These are phyloP conservation scores for Nakazawaea siamensis DNA, from an alignment of 805 yeast species.

Conservation along the genomic window DNA sequence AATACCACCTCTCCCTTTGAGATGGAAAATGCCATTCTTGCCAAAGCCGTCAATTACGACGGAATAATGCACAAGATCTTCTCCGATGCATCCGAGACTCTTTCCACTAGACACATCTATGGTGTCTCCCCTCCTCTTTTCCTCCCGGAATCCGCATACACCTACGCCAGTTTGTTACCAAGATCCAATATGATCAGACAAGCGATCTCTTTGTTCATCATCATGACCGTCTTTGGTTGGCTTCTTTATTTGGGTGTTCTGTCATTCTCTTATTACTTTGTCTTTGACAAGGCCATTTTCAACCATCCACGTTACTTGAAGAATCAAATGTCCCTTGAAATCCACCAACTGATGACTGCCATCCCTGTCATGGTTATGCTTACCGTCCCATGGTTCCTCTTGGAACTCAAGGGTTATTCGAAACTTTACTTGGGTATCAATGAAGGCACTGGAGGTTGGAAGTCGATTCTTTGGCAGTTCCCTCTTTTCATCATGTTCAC, in stretches of 20 bases:
- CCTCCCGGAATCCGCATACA: constrained; percentile 46
- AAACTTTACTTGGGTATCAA: constrained; percentile 60
- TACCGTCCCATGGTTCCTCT: constrained; percentile 85
- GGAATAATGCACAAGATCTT: constrained; percentile 11
- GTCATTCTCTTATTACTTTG: constrained; percentile 61
- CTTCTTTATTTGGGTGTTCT: constrained; percentile 72
- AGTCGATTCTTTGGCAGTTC: constrained; percentile 54
- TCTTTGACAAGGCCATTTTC: constrained; percentile 84
- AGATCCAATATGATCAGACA: constrained; percentile 74
- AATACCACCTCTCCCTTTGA: constrained; percentile 11
- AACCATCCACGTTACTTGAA: constrained; percentile 94
- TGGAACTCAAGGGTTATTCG: constrained; percentile 81
- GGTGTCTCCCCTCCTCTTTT: constrained; percentile 41
- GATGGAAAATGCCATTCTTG: constrained; percentile 2
- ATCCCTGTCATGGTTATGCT: constrained; percentile 84
- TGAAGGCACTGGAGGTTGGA: constrained; percentile 61
- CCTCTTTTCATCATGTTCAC: constrained; percentile 86
- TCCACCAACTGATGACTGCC: constrained; percentile 66
- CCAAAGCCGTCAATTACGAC: constrained; percentile 1
- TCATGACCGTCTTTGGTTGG: constrained; percentile 84
- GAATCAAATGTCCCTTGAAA: constrained; percentile 84
- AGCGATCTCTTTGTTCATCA: constrained; percentile 49
- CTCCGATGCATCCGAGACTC: constrained; percentile 1
- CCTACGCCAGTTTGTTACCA: constrained; percentile 59
- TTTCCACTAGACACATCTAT: constrained; percentile 20